These are phyloP conservation scores for Inonotus hispidus DNA, from an alignment of 1,284 basidiomycete genomes.

Conservation along the genomic window DNA sequence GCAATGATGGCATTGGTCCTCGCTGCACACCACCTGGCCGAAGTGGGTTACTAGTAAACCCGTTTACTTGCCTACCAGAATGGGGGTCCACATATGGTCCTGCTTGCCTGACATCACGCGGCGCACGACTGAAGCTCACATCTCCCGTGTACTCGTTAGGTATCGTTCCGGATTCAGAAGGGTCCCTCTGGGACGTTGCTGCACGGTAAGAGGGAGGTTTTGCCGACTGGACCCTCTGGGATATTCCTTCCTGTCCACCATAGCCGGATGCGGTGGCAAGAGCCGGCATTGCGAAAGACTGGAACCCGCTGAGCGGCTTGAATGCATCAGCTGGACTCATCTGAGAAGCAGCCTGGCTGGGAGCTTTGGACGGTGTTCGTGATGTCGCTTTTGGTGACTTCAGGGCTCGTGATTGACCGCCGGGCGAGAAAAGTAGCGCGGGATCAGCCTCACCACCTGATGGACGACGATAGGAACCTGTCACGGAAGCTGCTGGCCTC, in stretches of 20 bases:
- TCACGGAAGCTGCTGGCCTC: constrained; percentile 8
- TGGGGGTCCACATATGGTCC: background rate
- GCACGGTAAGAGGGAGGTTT: constrained; percentile 9
- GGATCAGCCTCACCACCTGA: constrained; percentile 9
- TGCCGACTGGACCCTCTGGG: background rate
- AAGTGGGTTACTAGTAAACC: background rate
- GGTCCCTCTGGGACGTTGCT: constrained; percentile 9
- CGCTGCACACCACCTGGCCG: constrained; percentile 1
- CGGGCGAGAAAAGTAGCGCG: constrained; percentile 2
- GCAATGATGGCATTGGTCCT: background rate
- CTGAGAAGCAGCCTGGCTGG: constrained; percentile 9
- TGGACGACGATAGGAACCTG: constrained; percentile 9
- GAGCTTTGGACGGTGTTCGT: background rate
- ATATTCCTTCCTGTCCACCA: background rate
- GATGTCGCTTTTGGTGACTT: constrained; percentile 6
- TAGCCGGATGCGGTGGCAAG: background rate
- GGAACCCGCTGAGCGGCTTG: constrained; percentile 10
- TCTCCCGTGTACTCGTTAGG: constrained; percentile 11
- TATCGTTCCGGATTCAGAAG: constrained; percentile 13
- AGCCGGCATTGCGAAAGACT: constrained; percentile 6
- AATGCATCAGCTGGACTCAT: constrained; percentile 9
- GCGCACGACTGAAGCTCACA: background rate
- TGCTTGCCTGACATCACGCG: background rate
- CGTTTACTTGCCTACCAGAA: background rate
- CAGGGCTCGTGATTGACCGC: constrained; percentile 4